A percentile compares a stretch with the other conserved stretches of the same genome.
Conservation (phyloP, 371 early-diverging fungal genomes). For the Syncephalastrum contaminatum region DNA sequence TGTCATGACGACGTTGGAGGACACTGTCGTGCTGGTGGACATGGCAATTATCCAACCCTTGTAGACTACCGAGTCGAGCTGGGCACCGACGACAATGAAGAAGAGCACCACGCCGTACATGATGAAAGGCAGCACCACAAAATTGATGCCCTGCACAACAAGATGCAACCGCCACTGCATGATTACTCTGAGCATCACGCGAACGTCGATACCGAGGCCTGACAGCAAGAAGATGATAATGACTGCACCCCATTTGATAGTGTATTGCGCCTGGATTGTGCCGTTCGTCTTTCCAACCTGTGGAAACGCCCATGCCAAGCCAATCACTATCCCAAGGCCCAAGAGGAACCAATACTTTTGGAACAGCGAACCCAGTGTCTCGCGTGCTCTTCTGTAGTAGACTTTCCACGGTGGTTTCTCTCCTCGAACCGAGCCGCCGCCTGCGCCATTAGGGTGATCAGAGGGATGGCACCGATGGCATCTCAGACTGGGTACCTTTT, state of each 20-base stretch:
- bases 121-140: slow-evolving; percentile 60
- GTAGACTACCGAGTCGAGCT: slow-evolving; percentile 53
- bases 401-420: too few species aligned
- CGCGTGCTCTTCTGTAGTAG: too few species aligned
- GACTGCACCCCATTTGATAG: slow-evolving; percentile 68
- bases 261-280: slow-evolving; percentile 61
- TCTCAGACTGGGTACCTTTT: too few species aligned
- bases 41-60: slow-evolving; percentile 69
- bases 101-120: slow-evolving; percentile 59
- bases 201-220: slow-evolving; percentile 66
- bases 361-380: not conserved
- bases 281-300: slow-evolving; percentile 63
- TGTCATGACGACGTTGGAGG: slow-evolving; percentile 81
- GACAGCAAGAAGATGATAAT: slow-evolving; percentile 71
- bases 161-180: slow-evolving; percentile 64
- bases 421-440: too few species aligned
- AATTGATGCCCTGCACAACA: slow-evolving; percentile 62
- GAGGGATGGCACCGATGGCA: too few species aligned
- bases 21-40: slow-evolving; percentile 74
- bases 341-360: slow-evolving; percentile 54
- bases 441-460: too few species aligned
- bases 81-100: slow-evolving; percentile 42
- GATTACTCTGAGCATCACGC: slow-evolving; percentile 55
- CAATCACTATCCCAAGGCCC: slow-evolving; percentile 64
- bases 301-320: slow-evolving; percentile 66